Base-by-base conservation (phyloP, 2,329 filamentous ascomycete species). In the Clarireedia homoeocarpa region DNA sequence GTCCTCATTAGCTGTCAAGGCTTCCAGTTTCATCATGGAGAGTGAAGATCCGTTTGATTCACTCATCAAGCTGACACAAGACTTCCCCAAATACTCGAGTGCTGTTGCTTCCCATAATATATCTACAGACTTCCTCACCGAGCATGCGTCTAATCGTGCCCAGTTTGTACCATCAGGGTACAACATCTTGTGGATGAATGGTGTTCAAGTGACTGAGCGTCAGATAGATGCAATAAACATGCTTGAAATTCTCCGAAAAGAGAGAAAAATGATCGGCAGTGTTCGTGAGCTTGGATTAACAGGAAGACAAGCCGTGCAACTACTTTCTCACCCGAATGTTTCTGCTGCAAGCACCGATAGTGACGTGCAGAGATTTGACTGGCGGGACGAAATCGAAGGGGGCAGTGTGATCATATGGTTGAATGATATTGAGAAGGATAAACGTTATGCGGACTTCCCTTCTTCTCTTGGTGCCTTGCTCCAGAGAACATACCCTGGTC, bases 101-200 rank as follows among this genome's bases (percentile, higher is more conserved):
- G 83, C 83, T 0, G 80, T 99, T 55, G 86, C 86, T 5, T 77
- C 81, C 1, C 83, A 90, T 51, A 88, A 96, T 62, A 76, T 84
- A 0, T 87, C 88, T 0, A 73, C 79, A 2, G 79, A 81, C 0
- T 91, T 97, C 66, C 63, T 84, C 17, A 69, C 76, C 1, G 92
- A 96, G 70, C 86, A 94, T 65, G 71, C 75, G 34, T 75, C 75
- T 17, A 96, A 96, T 66, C 81, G 86, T 57, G 78, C 78, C 36
- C 72, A 79, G 5, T 76, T 88, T 53, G 78, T 91, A 6, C 88
- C 88, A 0, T 73, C 83, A 2, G 95, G 94, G 0, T 79, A 82
- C 65, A 97, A 95, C 68, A 79, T 87, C 3, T 76, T 97, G 48
- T 97, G 91, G 90, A 89, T 99, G 74, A 99, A 99, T 66, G 94